Base-by-base conservation (phyloP, 805 yeast species). In the Candida boleticola region DNA sequence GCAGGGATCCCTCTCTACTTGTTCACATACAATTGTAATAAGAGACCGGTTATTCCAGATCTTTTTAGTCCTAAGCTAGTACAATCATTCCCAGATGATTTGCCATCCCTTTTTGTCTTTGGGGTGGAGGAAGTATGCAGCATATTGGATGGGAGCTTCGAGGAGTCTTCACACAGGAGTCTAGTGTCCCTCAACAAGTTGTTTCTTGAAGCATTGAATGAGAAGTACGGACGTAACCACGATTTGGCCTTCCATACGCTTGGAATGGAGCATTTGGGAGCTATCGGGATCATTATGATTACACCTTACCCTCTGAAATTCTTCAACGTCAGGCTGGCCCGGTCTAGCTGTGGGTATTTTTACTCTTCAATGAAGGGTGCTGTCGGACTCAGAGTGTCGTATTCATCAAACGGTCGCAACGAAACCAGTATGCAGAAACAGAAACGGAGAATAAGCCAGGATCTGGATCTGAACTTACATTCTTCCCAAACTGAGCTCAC, bases 341-440 rank as follows among this genome's bases (percentile, higher is more conserved):
- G 54, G 9, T 66, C 64, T 16, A 73, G 77, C 14, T 68, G 81
- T 46, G 96, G 97, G 1, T 56, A 67, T 41, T 68, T 73, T 5
- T 66, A 71, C 44, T 79, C 92, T 0, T 77, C 82, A 41, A 57
- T 86, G 52, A 90, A 90, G 58, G 96, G 96, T 0, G 90, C 81
- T 0, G 81, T 77, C 1, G 87, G 83, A 0, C 38, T 83, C 1
- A 64, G 90, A 33, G 52, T 85, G n/a, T 48, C 47, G 1, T 68
- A 66, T 41, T 33, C 45, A 7, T 56, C 62, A 3, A 37, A 40
- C 5, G 51, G 55, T 5, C 52, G 54, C 2, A 49, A 46, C 11
- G 47, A 50, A 3, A 7, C 7, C 11, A 11, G 7, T 23, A 7
- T 16, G 52, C 35, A 31, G 16, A 5, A 31, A 5, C 31, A 29